phyloP scores from a whole-genome alignment of 2,329 filamentous ascomycete genomes.

The Trichothecium roseum region DNA sequence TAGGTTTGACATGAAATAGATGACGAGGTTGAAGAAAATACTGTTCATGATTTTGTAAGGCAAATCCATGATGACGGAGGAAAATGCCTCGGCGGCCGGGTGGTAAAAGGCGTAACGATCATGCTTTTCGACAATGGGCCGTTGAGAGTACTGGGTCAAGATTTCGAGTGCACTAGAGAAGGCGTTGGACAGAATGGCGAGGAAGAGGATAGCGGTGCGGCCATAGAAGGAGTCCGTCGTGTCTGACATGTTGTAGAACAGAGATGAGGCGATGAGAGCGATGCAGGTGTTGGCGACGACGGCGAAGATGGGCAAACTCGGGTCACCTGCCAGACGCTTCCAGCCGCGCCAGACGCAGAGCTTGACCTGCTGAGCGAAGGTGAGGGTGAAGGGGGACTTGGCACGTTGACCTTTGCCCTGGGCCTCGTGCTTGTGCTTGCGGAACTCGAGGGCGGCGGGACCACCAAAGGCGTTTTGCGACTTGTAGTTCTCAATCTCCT shows the following conservation, averaged over 20 bases:
- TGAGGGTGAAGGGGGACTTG: constrained; percentile 38
- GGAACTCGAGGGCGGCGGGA: constrained; percentile 13
- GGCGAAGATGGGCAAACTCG: constrained; percentile 32
- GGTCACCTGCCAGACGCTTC: constrained; percentile 27
- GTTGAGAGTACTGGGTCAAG: constrained; percentile 24
- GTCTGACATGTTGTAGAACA: constrained; percentile 34
- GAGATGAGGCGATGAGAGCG: constrained; percentile 36
- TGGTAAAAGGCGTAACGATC: constrained; percentile 28
- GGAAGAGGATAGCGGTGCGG: constrained; percentile 34
- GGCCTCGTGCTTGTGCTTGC: constrained; percentile 12
- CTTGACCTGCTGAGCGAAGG: constrained; percentile 32
- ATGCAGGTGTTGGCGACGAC: constrained; percentile 34
- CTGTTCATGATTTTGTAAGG: constrained; percentile 29
- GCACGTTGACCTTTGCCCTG: constrained; percentile 26
- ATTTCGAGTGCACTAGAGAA: constrained; percentile 25
- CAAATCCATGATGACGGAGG: constrained; percentile 29
- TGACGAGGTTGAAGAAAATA: constrained; percentile 30
- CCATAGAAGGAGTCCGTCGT: constrained; percentile 31
- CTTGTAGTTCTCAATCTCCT: constrained; percentile 16
- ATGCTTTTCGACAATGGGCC: constrained; percentile 28
- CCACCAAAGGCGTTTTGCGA: constrained; percentile 12
- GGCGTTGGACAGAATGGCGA: constrained; percentile 39
- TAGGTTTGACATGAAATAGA: constrained; percentile 39
- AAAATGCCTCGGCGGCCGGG: constrained; percentile 21
- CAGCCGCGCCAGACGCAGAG: constrained; percentile 30